Percentiles rank a stretch among this genome's conserved stretches.
phyloP scores from a whole-genome alignment of 148 eudicot species.

The Vaccinium myrtillus region DNA sequence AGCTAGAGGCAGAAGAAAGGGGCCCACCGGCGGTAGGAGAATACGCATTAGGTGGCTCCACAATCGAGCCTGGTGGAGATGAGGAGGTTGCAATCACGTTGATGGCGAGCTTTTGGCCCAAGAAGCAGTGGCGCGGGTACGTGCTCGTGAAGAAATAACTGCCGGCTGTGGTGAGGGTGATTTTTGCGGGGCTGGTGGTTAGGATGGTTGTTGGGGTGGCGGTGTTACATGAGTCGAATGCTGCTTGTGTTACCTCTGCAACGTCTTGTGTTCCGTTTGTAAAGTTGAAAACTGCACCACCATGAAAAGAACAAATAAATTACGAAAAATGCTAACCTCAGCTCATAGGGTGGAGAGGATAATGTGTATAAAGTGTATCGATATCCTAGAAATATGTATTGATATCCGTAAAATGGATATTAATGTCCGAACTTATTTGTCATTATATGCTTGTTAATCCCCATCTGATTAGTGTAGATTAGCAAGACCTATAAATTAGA shows the following conservation, averaged over 20 bases:
- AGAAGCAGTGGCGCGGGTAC: slow-evolving; percentile 27
- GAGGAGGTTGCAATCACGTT: slow-evolving; percentile 23
- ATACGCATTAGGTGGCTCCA: neutral
- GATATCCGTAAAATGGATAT: no score
- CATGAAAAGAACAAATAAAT: neutral
- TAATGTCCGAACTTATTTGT: no score
- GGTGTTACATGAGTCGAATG: slow-evolving; percentile 22
- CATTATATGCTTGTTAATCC: no score
- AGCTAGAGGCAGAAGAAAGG: slow-evolving; percentile 4
- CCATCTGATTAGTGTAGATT: no score
- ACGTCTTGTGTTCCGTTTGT: slow-evolving; percentile 20
- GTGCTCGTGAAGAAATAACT: slow-evolving; percentile 38
- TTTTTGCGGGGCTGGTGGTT: slow-evolving; percentile 26
- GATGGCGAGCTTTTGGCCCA: slow-evolving; percentile 43
- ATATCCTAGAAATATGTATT: no score
- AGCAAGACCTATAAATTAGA: neutral
- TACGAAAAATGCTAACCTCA: no score
- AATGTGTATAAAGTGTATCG: no score
- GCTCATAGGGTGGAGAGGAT: no score
- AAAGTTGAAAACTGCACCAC: slow-evolving; percentile 27
- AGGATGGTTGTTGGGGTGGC: slow-evolving; percentile 7
- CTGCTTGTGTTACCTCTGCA: slow-evolving; percentile 24
- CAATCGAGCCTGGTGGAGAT: slow-evolving; percentile 13
- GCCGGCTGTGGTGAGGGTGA: slow-evolving; percentile 35
- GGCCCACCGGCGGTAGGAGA: neutral